Percentiles rank a stretch among this genome's conserved stretches.
Evolutionary conservation across 148 eudicot genomes (phyloP).

Genomic region (Nyssa sinensis): DNA sequence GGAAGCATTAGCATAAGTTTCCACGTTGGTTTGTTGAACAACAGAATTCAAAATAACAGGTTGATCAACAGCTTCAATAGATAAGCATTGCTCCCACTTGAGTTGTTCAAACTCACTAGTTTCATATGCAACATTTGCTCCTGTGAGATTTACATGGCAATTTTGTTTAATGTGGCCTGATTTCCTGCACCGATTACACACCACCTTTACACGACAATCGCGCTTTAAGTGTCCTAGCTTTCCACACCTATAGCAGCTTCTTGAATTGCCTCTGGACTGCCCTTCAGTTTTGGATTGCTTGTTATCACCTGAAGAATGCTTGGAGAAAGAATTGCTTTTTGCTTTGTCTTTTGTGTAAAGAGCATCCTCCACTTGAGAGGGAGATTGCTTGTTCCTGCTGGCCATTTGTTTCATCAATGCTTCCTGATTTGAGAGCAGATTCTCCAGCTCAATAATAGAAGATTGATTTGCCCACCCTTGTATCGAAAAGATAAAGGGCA

Average conservation of each 20-base stretch:
- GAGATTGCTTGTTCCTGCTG: too few species aligned
- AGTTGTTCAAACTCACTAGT: slow-evolving; percentile 3
- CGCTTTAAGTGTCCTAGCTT: too few species aligned
- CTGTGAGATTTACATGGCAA: slow-evolving; percentile 7
- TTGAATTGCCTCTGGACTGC: too few species aligned
- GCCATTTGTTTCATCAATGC: slow-evolving; percentile 15
- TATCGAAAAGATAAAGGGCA: slow-evolving; percentile 6
- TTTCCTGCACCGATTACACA: slow-evolving; percentile 5
- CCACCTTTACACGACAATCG: too few species aligned
- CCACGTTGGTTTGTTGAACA: too few species aligned
- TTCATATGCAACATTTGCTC: neutral
- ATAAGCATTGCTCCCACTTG: slow-evolving; percentile 14
- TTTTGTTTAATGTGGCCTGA: too few species aligned
- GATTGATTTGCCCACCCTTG: slow-evolving; percentile 19
- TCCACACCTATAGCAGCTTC: too few species aligned
- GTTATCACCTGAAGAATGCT: too few species aligned
- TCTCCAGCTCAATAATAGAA: slow-evolving; percentile 7
- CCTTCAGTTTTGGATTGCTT: neutral
- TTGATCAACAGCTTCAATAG: neutral
- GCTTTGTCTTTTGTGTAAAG: slow-evolving; percentile 11
- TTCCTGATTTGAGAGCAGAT: slow-evolving; percentile 9
- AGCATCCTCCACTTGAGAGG: neutral
- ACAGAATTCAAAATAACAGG: too few species aligned
- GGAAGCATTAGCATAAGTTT: too few species aligned
- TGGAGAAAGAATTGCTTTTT: too few species aligned